Base-by-base conservation (phyloP, 352 stramenopile genomes). In the Phytophthora macrochlamydospora region DNA sequence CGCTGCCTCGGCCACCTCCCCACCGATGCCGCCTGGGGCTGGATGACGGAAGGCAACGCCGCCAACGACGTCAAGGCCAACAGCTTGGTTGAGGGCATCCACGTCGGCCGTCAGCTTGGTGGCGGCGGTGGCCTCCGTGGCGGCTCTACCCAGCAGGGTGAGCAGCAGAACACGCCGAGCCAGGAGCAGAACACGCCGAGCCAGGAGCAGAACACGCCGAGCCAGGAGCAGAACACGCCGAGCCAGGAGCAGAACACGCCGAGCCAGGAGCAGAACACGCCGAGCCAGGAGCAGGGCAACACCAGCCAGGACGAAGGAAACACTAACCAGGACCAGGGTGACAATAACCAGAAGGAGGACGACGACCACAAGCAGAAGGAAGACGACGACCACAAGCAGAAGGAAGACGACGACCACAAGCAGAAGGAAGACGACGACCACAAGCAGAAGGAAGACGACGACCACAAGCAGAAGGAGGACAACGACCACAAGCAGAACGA, bases 51-150 rank as follows among this genome's bases (percentile, higher is more conserved):
- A 5, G 37, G 14, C n/a, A 5, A 49, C 33, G 38, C 43, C 18
- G 29, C 58, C 37, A 59, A 66, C 45, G 51, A 66, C 3, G 61
- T 59, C 2, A 62, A 66, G 46, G 4, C 42, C 31, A 57, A 56
- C 55, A 31, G 45, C 51, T 18, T 56, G 52, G 64, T 46, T 29
- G 58, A 67, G 12, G 42, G 31, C 13, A 13, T 62, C 14, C 43
- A 71, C 3, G 3, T 66, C 28, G 45, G 62, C 30, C 59, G 59
- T 7, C 67, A 73, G 42, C 61, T 73, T 14, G 65, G 65, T 18
- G 65, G 12, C 12, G 65, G 65, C 13, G 59, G 65, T 4, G 65
- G 65, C n/a, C 59, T 73, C 4, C 59, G 65, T 32, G 65, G 59
- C 2, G 4, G 11, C 28, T 7, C 28, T 7, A 40, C 35, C n/a